Conservation (phyloP, 75 land plant species). For the Cupressus sempervirens region DNA sequence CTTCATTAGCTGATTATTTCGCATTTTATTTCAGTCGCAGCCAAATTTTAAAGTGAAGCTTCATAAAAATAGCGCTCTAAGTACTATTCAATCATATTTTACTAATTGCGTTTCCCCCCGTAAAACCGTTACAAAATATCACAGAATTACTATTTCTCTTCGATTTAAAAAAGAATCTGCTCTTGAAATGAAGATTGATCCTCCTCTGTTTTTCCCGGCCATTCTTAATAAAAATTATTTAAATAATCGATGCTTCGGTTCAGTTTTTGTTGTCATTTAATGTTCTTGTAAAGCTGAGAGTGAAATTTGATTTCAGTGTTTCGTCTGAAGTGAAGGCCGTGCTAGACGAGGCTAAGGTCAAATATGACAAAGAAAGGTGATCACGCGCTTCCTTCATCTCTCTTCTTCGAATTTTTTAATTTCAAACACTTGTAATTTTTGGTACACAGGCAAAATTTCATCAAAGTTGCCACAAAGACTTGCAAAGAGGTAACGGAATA, state of each 20-base stretch:
- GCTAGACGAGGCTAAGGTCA: slow-evolving; percentile 50
- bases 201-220: background rate
- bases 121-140: background rate
- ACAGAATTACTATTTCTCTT: background rate
- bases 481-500: slow-evolving; percentile 53
- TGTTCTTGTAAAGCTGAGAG: background rate
- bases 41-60: background rate
- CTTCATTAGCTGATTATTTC: background rate
- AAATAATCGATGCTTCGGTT: no score
- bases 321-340: slow-evolving; percentile 48
- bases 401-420: no score
- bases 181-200: background rate
- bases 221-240: background rate
- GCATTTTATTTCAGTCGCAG: background rate
- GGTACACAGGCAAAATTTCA: slow-evolving; percentile 46
- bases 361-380: slow-evolving; percentile 69
- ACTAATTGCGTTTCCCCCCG: background rate
- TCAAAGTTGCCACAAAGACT: slow-evolving; percentile 56
- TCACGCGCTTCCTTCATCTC: background rate
- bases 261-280: no score
- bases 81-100: background rate
- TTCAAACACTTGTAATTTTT: background rate
- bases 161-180: background rate
- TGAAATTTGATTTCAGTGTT: slow-evolving; percentile 31
- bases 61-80: background rate